phyloP scores from a whole-genome alignment of 495 filamentous ascomycete species.

The Neurospora hispaniola region DNA sequence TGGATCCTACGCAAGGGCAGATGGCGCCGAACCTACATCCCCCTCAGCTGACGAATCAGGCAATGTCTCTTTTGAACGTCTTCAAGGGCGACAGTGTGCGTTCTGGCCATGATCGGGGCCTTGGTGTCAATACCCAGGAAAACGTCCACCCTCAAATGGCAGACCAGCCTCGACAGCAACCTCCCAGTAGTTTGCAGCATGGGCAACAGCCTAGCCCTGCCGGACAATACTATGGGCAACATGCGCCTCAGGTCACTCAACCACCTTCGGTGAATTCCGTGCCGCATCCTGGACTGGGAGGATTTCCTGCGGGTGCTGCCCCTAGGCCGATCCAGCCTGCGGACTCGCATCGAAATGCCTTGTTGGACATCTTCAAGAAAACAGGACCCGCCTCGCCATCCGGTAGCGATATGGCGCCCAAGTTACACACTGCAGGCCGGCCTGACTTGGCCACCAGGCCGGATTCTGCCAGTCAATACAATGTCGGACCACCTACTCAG shows the following conservation, averaged over 20 bases:
- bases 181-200: constrained; percentile 9
- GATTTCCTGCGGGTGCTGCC: constrained; percentile 1
- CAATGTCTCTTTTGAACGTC: constrained; percentile 50
- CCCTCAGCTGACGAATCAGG: constrained; percentile 36
- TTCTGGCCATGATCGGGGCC: constrained; percentile 5
- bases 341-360: constrained; percentile 33
- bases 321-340: constrained; percentile 21
- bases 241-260: constrained; percentile 4
- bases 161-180: constrained; percentile 11
- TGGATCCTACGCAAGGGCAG: constrained; percentile 32
- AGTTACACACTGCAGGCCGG: constrained; percentile 5
- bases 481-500: constrained; percentile 15
- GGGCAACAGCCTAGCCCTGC: constrained; percentile 9
- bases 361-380: constrained; percentile 42
- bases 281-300: neutral
- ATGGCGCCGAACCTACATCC: constrained; percentile 9
- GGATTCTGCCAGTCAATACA: constrained; percentile 8
- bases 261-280: neutral
- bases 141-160: constrained; percentile 3
- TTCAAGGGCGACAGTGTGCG: constrained; percentile 40
- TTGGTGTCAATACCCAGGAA: constrained; percentile 5
- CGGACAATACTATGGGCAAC: constrained; percentile 15
- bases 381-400: constrained; percentile 14
- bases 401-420: constrained; percentile 12
- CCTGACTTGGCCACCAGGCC: constrained; percentile 6